Evolutionary conservation across 306 rosid genomes (phyloP), one percentile per base, ranked within the genome.

Genomic region (Spatholobus suberectus): DNA sequence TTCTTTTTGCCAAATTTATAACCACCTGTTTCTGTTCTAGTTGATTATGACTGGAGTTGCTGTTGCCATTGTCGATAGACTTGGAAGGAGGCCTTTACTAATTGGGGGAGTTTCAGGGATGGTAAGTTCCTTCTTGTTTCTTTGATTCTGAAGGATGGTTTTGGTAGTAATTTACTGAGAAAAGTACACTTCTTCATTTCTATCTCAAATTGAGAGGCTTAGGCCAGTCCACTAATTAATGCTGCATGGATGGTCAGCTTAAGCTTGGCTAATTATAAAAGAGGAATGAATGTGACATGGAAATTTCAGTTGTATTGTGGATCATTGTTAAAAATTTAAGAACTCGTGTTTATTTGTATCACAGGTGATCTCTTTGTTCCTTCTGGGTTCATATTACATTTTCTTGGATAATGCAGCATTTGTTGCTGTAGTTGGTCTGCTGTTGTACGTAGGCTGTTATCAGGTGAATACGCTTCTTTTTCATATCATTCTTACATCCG

Each of bases 61-160:
- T 49, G 99, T 96, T 76, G 85, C 85, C 70, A 79, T 88, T 46
- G 91, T 96, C 58, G 99, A 96, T 89, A 94, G 82, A 88, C 75
- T 96, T 43, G 99, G 99, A 76, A 94, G 99, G 91, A 92, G 99
- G 71, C 99, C 99, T 81, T 83, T 94, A 89, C 90, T 96, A 26
- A 90, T 96, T 61, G 93, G 93, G 73, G 99, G 99, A 80, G 97
- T 96, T 85, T 86, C 93, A 68, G 99, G 99, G 83, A 91, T 96
- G 73, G 99, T 96, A 77, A 85, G 94, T 77, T 55, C 80, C 65
- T 85, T 49, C 27, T 75, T 77, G 5, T 77, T 23, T 67, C 81
- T 18, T 35, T 27, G 61, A 70, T 51, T 80, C 34, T 49, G 59
- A 46, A 5, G 18, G 27, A 67, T 62, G 63, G 17, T 82, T 80